These are phyloP conservation scores for Penicillium goetzii DNA, from an alignment of 495 filamentous ascomycete genomes.

Conservation along the genomic window DNA sequence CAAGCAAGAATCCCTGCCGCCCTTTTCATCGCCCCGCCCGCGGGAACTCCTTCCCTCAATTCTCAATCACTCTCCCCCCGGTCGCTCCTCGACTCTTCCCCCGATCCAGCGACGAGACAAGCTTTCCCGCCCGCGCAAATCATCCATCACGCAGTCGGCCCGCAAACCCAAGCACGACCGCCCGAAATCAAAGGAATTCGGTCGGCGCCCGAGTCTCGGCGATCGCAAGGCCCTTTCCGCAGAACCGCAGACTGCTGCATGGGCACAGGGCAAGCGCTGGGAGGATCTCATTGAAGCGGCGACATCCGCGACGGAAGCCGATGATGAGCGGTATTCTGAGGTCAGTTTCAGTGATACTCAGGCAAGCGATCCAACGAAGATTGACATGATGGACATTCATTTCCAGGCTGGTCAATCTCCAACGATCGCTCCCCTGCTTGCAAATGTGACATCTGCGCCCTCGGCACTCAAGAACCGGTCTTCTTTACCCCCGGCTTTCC, in stretches of 20 bases:
- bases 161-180: constrained; percentile 76
- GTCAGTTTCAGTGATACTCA: constrained; percentile 27
- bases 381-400: constrained; percentile 17
- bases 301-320: constrained; percentile 82
- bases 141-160: constrained; percentile 76
- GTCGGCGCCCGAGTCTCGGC: constrained; percentile 67
- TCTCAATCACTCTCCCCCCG: constrained; percentile 77
- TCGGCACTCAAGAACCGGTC: constrained; percentile 60
- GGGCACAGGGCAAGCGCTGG: constrained; percentile 84
- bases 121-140: constrained; percentile 74
- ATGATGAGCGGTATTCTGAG: constrained; percentile 78
- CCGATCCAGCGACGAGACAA: constrained; percentile 72
- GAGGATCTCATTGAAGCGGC: constrained; percentile 92
- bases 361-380: not conserved
- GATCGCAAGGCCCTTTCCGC: constrained; percentile 83
- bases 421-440: constrained; percentile 51
- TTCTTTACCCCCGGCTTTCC: constrained; percentile 73
- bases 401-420: constrained; percentile 66
- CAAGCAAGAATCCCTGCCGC: constrained; percentile 69
- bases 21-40: constrained; percentile 61
- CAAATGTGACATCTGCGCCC: constrained; percentile 48
- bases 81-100: constrained; percentile 83
- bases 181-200: constrained; percentile 69
- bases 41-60: constrained; percentile 82
- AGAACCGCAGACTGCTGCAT: constrained; percentile 71